phyloP scores from a whole-genome alignment of 2,329 filamentous ascomycete genomes.

The Sporothrix phasma region DNA sequence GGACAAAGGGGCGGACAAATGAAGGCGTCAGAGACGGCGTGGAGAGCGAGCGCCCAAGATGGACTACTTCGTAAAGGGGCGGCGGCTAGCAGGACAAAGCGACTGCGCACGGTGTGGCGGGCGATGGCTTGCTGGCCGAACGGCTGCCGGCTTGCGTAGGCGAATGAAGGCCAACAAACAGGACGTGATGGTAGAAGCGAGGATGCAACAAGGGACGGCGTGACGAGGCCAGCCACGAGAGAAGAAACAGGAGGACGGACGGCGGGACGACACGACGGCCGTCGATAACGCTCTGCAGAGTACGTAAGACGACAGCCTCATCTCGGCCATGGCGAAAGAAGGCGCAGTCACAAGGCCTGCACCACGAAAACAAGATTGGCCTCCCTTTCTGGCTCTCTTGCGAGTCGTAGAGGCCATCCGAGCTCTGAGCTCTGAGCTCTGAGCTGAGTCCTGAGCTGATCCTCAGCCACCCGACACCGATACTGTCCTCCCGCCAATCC shows the following conservation, averaged over 20 bases:
- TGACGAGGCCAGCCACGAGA: too few species aligned
- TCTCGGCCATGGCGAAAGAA: constrained; percentile 11
- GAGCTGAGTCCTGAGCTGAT: too few species aligned
- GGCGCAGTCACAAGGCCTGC: constrained; percentile 5
- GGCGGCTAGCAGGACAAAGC: constrained; percentile 9
- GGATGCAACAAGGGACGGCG: background rate
- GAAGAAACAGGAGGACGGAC: background rate
- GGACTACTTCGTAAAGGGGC: constrained; percentile 3
- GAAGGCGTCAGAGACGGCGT: background rate
- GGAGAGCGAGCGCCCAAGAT: background rate
- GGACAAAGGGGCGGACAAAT: background rate
- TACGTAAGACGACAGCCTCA: constrained; percentile 4
- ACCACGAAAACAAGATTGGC: constrained; percentile 2
- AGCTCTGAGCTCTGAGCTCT: too few species aligned
- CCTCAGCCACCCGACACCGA: background rate
- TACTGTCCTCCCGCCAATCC: background rate
- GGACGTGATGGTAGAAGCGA: background rate
- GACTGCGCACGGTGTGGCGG: background rate
- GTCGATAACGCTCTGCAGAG: background rate
- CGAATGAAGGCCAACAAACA: background rate
- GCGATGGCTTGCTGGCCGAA: background rate
- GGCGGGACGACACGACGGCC: background rate
- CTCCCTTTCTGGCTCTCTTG: background rate
- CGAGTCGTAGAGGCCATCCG: too few species aligned
- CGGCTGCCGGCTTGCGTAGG: background rate